Percentiles rank a stretch among this genome's conserved stretches.
These are phyloP conservation scores for Carpinus fangiana DNA, from an alignment of 306 rosid genomes.

Conservation along the genomic window DNA sequence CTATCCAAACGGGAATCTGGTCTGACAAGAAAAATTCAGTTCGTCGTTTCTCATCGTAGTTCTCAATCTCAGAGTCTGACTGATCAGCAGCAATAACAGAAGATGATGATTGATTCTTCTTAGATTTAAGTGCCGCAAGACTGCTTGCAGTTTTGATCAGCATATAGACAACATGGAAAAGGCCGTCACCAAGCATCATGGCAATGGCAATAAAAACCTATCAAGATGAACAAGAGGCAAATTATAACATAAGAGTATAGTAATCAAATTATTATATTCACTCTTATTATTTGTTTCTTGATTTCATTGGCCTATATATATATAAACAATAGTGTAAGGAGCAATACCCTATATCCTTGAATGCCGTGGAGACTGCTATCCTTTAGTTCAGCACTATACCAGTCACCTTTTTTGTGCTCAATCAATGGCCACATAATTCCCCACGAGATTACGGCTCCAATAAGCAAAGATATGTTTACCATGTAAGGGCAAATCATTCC, in stretches of 20 bases:
- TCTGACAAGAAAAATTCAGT: slow-evolving; percentile 52
- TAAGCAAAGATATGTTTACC: slow-evolving; percentile 56
- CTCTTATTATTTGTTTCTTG: background rate
- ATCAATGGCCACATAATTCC: slow-evolving; percentile 72
- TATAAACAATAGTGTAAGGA: background rate
- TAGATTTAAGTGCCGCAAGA: slow-evolving; percentile 21
- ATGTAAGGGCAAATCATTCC: slow-evolving; percentile 77
- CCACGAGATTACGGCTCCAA: slow-evolving; percentile 76
- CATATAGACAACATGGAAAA: slow-evolving; percentile 64
- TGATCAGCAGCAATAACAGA: background rate
- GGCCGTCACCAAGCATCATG: slow-evolving; percentile 79
- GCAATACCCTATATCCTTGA: slow-evolving; percentile 66
- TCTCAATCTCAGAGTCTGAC: background rate
- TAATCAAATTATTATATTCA: background rate
- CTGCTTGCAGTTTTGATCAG: slow-evolving; percentile 38
- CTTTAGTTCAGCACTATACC: slow-evolving; percentile 53
- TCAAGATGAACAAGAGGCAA: background rate
- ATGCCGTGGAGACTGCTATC: slow-evolving; percentile 57
- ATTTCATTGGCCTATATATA: background rate
- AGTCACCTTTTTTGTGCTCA: slow-evolving; percentile 54
- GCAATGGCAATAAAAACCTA: slow-evolving; percentile 66
- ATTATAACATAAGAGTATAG: too few relatives aligned
- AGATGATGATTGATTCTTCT: slow-evolving; percentile 1
- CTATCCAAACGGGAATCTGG: slow-evolving; percentile 57
- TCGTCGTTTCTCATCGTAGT: slow-evolving; percentile 43